Base-by-base conservation (phyloP, 1,284 basidiomycete species). In the Ceratobasidium sp. region DNA sequence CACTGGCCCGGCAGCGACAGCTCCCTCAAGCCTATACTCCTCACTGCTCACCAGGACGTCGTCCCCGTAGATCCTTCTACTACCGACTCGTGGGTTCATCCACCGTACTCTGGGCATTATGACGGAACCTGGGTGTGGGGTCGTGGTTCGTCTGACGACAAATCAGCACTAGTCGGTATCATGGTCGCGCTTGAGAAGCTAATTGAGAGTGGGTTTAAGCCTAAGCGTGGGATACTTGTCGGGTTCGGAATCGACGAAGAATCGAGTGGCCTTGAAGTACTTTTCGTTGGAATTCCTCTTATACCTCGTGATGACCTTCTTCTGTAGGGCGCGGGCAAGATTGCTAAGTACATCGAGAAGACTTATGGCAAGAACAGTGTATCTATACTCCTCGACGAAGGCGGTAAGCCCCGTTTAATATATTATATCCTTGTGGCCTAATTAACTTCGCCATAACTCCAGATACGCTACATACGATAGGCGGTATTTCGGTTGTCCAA, bases 221-320 rank as follows among this genome's bases (percentile, higher is more conserved):
- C 89, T 0, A 82, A 83, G 17, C 85, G 89, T 3, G 84, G n/a
- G n/a, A n/a, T n/a, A n/a, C n/a, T n/a, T 5, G 4, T 48, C 29
- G 87, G 88, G 0, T 89, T 88, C 65, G 92, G 92, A n/a, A 89
- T 89, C 74, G 91, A 93, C 78, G 92, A 93, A 78, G 92, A 93
- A 81, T 80, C 84, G 1, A 84, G 86, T 31, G 89, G 90, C 64
- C 81, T 80, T 77, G 78, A 81, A 64, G 81, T 82, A 77, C 78
- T 79, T 33, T 48, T 47, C n/a, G 41, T 53, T 15, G 27, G 36
- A 47, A 75, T 72, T 56, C 17, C n/a, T 7, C 3, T 31, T 44
- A 36, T 47, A 22, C 15, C 2, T 4, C 31, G 8, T n/a, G 47
- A 54, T 57, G 31, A 66, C 27, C 19, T n/a, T 9, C 44, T 53